phyloP scores from a whole-genome alignment of 2,329 filamentous ascomycete genomes.

The Chaetomiaceae sp. region DNA sequence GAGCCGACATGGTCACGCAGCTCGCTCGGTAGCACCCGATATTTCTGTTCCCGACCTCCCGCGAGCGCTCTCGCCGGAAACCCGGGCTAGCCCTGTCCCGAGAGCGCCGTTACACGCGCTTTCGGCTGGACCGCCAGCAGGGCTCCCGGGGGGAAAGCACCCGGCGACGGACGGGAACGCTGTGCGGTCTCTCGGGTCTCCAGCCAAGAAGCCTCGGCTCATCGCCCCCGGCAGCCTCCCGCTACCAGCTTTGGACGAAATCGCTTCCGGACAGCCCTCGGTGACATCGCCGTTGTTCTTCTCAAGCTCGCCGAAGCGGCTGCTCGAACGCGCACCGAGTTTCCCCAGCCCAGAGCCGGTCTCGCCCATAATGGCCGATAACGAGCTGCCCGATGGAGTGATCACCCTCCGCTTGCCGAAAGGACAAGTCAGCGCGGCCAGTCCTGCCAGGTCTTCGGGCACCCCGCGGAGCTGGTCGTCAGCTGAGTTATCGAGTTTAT shows the following conservation, averaged over 20 bases:
- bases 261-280: slow-evolving; percentile 18
- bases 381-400: slow-evolving; percentile 40
- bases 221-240: slow-evolving; percentile 41
- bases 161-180: slow-evolving; percentile 24
- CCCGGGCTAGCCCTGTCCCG: slow-evolving; percentile 5
- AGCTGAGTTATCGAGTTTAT: slow-evolving; percentile 44
- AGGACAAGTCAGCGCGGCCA: slow-evolving; percentile 45
- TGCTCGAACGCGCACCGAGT: slow-evolving; percentile 33
- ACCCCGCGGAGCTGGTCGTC: slow-evolving; percentile 49
- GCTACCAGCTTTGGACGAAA: slow-evolving; percentile 30
- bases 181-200: slow-evolving; percentile 19
- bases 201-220: slow-evolving; percentile 43
- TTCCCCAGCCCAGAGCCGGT: slow-evolving; percentile 37
- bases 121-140: slow-evolving; percentile 12
- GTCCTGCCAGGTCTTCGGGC: slow-evolving; percentile 43
- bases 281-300: slow-evolving; percentile 49
- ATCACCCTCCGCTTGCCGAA: slow-evolving; percentile 51
- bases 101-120: slow-evolving; percentile 5
- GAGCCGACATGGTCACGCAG: slow-evolving; percentile 29
- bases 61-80: slow-evolving; percentile 1
- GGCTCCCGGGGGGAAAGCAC: slow-evolving; percentile 17
- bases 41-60: slow-evolving; percentile 4
- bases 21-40: slow-evolving; percentile 21
- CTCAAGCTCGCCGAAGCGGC: slow-evolving; percentile 37
- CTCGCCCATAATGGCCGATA: slow-evolving; percentile 42